Evolutionary conservation across 768 basidiomycete species (phyloP), one percentile per base, ranked within the genome.

Genomic region (Lactarius pseudohatsudake): DNA sequence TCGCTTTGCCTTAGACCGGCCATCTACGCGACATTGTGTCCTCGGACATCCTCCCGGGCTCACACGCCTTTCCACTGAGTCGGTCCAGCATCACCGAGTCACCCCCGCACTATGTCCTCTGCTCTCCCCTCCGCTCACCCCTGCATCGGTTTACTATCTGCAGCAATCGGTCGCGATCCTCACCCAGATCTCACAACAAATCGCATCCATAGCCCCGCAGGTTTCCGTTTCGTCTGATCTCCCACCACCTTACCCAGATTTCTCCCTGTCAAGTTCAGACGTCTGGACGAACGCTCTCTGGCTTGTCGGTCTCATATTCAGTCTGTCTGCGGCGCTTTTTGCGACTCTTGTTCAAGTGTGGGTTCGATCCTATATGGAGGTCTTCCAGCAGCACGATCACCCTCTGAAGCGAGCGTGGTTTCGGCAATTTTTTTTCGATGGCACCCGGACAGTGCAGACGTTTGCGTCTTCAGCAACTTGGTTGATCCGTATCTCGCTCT

Each of bases 101-200:
- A 26, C 26, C 26, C 26, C 26, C 26, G 26, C 26, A 26, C 26
- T 26, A 26, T 26, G 26, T 26, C 26, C 26, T 26, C 26, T 26
- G 26, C 26, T 26, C 26, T 26, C 26, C 26, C 26, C 26, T 26
- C 26, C 26, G 26, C 26, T 26, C 26, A 26, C 26, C 26, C 26
- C 26, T 26, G 26, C 26, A 47, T 38, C 54, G 1, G 55, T 18
- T 0, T 55, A 61, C 8, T 65, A 60, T 26, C 54, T 40, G 4
- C 41, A 57, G 2, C 64, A 65, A 56, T 8, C 43, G 2, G 41
- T 50, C 38, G n/a, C 32, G 1, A 26, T 61, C 11, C 64, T 65
- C 5, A 28, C 26, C 13, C 64, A 30, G 28, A 40, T 65, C 16
- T 65, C 64, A 1, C 55, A 61, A 30, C 64, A 65, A 28, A 0